Percentiles rank a stretch among this genome's conserved stretches.
Conservation (phyloP, 2,329 filamentous ascomycete genomes). For the Amylocarpus encephaloides region DNA sequence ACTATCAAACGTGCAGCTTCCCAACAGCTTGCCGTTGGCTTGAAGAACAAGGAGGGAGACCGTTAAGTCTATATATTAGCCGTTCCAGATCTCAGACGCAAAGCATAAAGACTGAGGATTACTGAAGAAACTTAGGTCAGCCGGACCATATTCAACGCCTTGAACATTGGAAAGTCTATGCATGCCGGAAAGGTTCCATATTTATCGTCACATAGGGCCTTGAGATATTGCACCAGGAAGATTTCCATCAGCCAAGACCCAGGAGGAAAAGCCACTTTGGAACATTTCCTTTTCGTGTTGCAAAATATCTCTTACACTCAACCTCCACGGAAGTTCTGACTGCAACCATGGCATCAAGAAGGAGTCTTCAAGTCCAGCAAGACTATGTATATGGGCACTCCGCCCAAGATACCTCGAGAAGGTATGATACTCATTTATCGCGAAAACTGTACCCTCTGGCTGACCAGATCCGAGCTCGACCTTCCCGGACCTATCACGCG, state of each 20-base stretch:
- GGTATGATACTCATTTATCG: slow-evolving; percentile 23
- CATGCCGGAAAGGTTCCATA: slow-evolving; percentile 18
- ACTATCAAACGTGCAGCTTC: slow-evolving; percentile 19
- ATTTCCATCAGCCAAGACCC: slow-evolving; percentile 11
- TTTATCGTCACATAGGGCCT: slow-evolving; percentile 13
- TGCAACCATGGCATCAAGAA: slow-evolving; percentile 28
- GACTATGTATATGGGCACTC: slow-evolving; percentile 26
- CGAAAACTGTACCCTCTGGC: slow-evolving; percentile 15
- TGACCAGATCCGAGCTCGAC: slow-evolving; percentile 24
- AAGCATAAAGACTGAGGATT: slow-evolving; percentile 16
- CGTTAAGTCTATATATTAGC: slow-evolving; percentile 22
- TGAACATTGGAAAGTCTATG: slow-evolving; percentile 11
- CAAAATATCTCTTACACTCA: slow-evolving; percentile 21
- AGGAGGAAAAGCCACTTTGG: slow-evolving; percentile 11
- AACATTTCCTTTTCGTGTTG: slow-evolving; percentile 17
- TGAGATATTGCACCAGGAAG: slow-evolving; percentile 13
- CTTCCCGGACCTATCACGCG: slow-evolving; percentile 23
- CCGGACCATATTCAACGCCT: slow-evolving; percentile 18
- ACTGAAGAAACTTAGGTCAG: slow-evolving; percentile 12
- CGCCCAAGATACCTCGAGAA: slow-evolving; percentile 25
- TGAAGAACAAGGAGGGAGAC: slow-evolving; percentile 12
- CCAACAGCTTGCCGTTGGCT: slow-evolving; percentile 10
- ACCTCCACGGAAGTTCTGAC: slow-evolving; percentile 11
- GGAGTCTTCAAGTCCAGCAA: slow-evolving; percentile 29
- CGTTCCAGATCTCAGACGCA: slow-evolving; percentile 17